Evolutionary conservation across 78 protist genomes (phyloP), one percentile per base, ranked within the genome.

Genomic region (Dictyostelium firmibasis): DNA sequence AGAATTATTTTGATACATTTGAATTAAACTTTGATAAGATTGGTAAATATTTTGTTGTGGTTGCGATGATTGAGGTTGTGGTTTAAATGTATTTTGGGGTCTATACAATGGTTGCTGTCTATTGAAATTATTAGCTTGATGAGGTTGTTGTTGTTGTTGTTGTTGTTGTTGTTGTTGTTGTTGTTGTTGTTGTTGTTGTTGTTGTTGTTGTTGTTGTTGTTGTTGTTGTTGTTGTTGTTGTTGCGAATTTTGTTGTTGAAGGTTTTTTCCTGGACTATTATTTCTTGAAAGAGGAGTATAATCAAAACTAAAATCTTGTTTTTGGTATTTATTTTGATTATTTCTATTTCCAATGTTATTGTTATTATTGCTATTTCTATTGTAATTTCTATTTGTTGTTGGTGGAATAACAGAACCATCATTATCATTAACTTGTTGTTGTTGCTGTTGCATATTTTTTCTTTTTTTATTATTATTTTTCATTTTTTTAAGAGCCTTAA

Each of bases 41-140:
- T 81, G 57, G 29, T 50, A 36, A 81, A 81, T 20, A 62, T 88
- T 50, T 88, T 77, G 93, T 88, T 64, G 92, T 27, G 23, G 27
- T 74, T 31, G 29, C 6, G 74, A 3, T 74, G 75, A 69, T 18
- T 31, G 29, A 18, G 64, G 33, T 47, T 83, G 25, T 84, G n/a
- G 62, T 23, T 25, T 25, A 31, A 20, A 41, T 67, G 69, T 81
- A 36, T 84, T 16, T 36, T 43, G 79, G 43, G 75, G 38, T 29
- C 44, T 74, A 74, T 35, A 74, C 44, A 35, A 18, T 74, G 29
- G 81, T 35, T 74, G 81, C 35, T 44, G 43, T 23, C 35, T 69
- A 69, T 69, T 20, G 27, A 20, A 9, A 27, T 13, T 69, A 23
- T 69, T 13, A 69, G 27, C 14, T 69, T 69, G n/a, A n/a, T n/a